phyloP scores from a whole-genome alignment of 441 rosid genomes.

The Melastoma candidum region DNA sequence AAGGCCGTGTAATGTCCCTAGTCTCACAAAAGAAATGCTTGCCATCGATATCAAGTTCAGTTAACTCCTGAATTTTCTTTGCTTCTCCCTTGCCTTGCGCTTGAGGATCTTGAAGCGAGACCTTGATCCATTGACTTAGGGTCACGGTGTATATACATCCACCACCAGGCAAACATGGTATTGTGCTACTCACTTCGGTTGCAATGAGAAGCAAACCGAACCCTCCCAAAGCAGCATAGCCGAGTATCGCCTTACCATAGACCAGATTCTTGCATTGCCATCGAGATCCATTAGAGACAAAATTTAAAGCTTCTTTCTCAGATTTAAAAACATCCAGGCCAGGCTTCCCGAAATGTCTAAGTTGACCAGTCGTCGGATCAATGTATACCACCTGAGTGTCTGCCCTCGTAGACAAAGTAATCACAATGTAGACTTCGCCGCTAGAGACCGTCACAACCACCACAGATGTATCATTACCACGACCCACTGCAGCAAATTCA shows the following conservation, averaged over 20 bases:
- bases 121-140: constrained; percentile 86
- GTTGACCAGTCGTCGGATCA: constrained; percentile 81
- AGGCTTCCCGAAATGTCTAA: constrained; percentile 53
- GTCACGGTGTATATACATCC: constrained; percentile 75
- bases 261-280: constrained; percentile 38
- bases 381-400: constrained; percentile 77
- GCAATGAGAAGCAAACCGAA: constrained; percentile 82
- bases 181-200: constrained; percentile 54
- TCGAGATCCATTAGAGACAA: constrained; percentile 56
- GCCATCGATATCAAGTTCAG: constrained; percentile 90
- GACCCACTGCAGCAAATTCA: constrained; percentile 34
- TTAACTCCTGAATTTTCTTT: constrained; percentile 76
- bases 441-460: constrained; percentile 57
- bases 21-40: constrained; percentile 90
- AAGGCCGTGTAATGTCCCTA: constrained; percentile 81
- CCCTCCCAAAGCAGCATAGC: constrained; percentile 81
- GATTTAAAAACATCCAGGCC: constrained; percentile 63
- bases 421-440: constrained; percentile 70
- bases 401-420: constrained; percentile 48
- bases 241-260: constrained; percentile 67
- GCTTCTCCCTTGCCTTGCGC: constrained; percentile 81
- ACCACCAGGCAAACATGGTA: constrained; percentile 85
- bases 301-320: constrained; percentile 74
- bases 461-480: constrained; percentile 51
- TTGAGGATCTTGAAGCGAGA: constrained; percentile 69